These are phyloP conservation scores for Leishmania turanica DNA, from an alignment of 208 protist species.

Conservation along the genomic window DNA sequence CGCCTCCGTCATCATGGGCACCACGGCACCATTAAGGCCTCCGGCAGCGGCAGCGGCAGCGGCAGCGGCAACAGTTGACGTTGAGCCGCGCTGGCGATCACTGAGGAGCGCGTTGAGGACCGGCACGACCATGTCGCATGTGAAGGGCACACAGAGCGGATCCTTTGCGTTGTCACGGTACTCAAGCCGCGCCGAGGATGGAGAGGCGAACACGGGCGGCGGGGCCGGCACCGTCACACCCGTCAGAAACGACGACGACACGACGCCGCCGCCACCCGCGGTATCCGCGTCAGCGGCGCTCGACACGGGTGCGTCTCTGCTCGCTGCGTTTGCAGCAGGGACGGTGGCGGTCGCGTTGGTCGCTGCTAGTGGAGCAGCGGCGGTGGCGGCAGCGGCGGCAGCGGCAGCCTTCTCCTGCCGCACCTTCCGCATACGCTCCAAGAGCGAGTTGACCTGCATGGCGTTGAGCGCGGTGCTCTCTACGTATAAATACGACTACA, in stretches of 20 bases:
- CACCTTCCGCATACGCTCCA: conserved; percentile 52
- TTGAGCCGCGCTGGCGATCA: not conserved
- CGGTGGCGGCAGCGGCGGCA: conserved; percentile 16
- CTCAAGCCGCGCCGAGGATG: conserved; percentile 40
- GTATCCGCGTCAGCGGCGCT: not conserved
- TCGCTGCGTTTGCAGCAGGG: not conserved
- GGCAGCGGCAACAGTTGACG: not conserved
- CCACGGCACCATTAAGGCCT: not conserved
- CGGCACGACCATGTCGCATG: conserved; percentile 15
- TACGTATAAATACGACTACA: not conserved
- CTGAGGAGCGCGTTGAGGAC: not conserved
- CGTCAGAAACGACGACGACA: not conserved
- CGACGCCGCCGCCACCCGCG: not conserved
- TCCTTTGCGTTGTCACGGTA: conserved; percentile 58
- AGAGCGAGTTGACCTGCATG: conserved; percentile 35
- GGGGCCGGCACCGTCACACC: conserved; percentile 14
- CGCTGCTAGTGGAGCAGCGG: not conserved
- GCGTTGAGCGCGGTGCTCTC: not conserved
- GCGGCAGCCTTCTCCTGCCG: conserved; percentile 40
- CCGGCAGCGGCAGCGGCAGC: not conserved
- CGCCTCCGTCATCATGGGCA: not conserved
- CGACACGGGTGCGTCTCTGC: not conserved
- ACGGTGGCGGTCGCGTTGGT: not conserved
- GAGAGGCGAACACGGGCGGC: conserved; percentile 60
- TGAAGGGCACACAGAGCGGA: conserved; percentile 56